Evolutionary conservation across 2,329 filamentous ascomycete species (phyloP).

Genomic region (Claviceps sp.): DNA sequence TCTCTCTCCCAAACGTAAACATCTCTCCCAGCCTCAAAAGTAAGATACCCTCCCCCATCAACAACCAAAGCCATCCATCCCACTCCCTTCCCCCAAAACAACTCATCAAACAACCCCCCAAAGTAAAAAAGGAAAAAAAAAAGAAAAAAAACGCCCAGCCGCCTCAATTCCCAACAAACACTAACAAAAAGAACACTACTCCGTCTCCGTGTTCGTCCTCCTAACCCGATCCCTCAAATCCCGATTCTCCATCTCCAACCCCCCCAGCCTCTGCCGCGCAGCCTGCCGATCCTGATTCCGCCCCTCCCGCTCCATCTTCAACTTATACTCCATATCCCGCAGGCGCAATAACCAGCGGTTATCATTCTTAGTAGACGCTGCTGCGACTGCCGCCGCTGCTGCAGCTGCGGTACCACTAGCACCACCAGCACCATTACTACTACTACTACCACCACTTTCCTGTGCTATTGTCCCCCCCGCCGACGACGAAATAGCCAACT

Average conservation of each 20-base stretch:
- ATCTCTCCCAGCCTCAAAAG: too few species aligned
- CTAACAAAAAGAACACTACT: conserved; percentile 1
- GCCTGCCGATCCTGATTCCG: conserved; percentile 72
- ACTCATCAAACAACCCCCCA: not conserved
- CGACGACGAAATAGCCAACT: conserved; percentile 13
- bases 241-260: conserved; percentile 61
- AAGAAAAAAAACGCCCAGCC: not conserved
- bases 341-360: conserved; percentile 76
- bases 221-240: conserved; percentile 52
- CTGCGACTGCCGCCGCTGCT: conserved; percentile 2
- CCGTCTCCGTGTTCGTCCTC: conserved; percentile 12
- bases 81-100: too few species aligned
- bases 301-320: conserved; percentile 83
- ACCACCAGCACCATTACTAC: too few species aligned
- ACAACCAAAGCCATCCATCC: too few species aligned
- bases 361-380: conserved; percentile 29
- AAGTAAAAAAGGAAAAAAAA: not conserved
- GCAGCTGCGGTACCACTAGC: conserved; percentile 4
- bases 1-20: too few species aligned
- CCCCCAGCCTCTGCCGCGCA: conserved; percentile 66
- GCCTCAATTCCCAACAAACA: not conserved
- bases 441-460: not conserved
- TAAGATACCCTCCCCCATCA: too few species aligned
- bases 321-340: conserved; percentile 72
- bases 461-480: not conserved